Evolutionary conservation across 2,329 filamentous ascomycete genomes (phyloP).

Genomic region (Chrysosphaeria jannelii): DNA sequence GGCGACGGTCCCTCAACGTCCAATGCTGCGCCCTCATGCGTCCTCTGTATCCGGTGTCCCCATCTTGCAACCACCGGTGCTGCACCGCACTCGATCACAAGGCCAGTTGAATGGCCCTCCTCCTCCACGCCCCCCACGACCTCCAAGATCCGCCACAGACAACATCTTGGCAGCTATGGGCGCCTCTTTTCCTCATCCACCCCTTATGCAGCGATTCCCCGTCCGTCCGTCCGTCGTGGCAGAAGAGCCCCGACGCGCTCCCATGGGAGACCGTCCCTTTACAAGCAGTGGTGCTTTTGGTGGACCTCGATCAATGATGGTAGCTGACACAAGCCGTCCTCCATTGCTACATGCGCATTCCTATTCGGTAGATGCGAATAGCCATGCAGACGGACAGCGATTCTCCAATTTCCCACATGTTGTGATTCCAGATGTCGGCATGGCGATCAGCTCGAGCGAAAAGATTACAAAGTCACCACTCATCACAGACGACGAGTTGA

Average conservation of each 20-base stretch:
- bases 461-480: neutral
- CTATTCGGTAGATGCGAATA: slow-evolving; percentile 6
- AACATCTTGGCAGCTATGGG: neutral
- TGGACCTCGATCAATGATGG: neutral
- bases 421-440: neutral
- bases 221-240: slow-evolving; percentile 8
- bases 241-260: slow-evolving; percentile 18
- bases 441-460: neutral
- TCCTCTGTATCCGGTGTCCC: slow-evolving; percentile 5
- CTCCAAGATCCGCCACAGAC: neutral
- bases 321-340: slow-evolving; percentile 7
- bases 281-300: neutral
- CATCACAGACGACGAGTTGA: slow-evolving; percentile 10
- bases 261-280: slow-evolving; percentile 23
- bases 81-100: slow-evolving; percentile 17
- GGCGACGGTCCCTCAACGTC: slow-evolving; percentile 4
- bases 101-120: slow-evolving; percentile 14
- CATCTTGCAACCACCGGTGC: slow-evolving; percentile 6
- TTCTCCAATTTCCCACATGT: slow-evolving; percentile 11
- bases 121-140: slow-evolving; percentile 20
- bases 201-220: slow-evolving; percentile 18
- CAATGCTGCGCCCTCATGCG: slow-evolving; percentile 7
- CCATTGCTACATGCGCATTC: slow-evolving; percentile 11
- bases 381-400: slow-evolving; percentile 6
- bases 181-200: no score